A percentile compares a stretch with the other conserved stretches of the same genome.
Evolutionary conservation across 75 land plant genomes (phyloP).

Genomic region (Picea sitchensis): DNA sequence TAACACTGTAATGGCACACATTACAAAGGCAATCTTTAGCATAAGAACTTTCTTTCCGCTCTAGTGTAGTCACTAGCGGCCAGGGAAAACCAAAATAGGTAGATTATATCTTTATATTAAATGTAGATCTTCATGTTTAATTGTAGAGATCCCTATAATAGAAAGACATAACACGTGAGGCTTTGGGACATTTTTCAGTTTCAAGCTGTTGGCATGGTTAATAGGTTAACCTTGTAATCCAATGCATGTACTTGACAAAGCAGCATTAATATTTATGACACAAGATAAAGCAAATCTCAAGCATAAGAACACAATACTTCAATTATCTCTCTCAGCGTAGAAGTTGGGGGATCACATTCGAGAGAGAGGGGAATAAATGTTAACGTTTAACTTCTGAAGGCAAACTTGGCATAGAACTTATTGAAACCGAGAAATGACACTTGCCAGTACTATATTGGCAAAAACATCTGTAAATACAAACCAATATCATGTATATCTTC

Average conservation of each 20-base stretch:
- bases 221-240: background rate
- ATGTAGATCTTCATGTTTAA: too few species aligned
- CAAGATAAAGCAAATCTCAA: background rate
- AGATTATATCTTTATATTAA: too few species aligned
- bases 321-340: background rate
- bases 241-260: background rate
- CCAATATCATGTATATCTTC: background rate
- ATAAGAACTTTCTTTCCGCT: background rate
- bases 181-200: background rate
- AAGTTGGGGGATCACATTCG: background rate
- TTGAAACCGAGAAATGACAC: background rate
- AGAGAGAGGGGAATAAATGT: background rate
- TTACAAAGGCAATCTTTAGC: background rate
- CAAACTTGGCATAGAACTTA: background rate
- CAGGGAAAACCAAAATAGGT: too few species aligned
- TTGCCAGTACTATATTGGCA: background rate
- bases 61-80: too few species aligned
- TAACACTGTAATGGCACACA: background rate
- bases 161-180: background rate
- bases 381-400: background rate
- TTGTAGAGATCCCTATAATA: background rate
- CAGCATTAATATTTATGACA: background rate
- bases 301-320: background rate
- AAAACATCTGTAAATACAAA: background rate
- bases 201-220: background rate